Conservation (phyloP, 352 stramenopile species). For the Pythium plurisporium region DNA sequence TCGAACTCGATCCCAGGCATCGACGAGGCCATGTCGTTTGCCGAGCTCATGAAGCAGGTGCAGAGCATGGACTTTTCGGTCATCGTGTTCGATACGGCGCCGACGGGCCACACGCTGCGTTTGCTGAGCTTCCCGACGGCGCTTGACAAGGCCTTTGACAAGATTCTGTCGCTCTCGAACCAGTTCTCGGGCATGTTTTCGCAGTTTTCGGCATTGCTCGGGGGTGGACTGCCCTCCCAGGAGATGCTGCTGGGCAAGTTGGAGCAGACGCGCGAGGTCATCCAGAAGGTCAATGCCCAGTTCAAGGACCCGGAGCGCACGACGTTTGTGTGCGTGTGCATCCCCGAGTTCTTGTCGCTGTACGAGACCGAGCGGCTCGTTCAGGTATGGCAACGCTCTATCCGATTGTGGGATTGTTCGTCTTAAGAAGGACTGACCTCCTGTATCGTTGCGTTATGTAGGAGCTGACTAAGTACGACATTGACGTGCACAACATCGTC, state of each 20-base stretch:
- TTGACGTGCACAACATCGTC: conserved; percentile 99
- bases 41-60: conserved; percentile 98
- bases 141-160: conserved; percentile 98
- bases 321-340: conserved; percentile 99
- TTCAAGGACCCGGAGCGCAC: conserved; percentile 98
- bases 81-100: conserved; percentile 98
- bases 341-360: conserved; percentile 99
- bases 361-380: conserved; percentile 99
- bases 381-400: conserved; percentile 29
- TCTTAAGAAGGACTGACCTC: neutral
- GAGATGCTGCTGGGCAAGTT: conserved; percentile 96
- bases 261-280: conserved; percentile 94
- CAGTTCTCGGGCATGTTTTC: conserved; percentile 87
- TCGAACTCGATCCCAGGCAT: conserved; percentile 98
- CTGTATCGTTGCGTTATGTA: neutral
- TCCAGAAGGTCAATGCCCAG: conserved; percentile 98
- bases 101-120: conserved; percentile 96
- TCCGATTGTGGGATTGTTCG: neutral
- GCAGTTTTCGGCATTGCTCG: conserved; percentile 74
- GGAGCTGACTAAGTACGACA: conserved; percentile 99
- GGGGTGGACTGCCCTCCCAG: conserved; percentile 78
- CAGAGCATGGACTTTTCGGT: conserved; percentile 98
- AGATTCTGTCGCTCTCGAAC: conserved; percentile 97
- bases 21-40: conserved; percentile 99
- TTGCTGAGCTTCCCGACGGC: conserved; percentile 97